A percentile compares a stretch with the other conserved stretches of the same genome.
Evolutionary conservation across 2,329 filamentous ascomycete species (phyloP).

Genomic region (Hyphodiscus sp.): DNA sequence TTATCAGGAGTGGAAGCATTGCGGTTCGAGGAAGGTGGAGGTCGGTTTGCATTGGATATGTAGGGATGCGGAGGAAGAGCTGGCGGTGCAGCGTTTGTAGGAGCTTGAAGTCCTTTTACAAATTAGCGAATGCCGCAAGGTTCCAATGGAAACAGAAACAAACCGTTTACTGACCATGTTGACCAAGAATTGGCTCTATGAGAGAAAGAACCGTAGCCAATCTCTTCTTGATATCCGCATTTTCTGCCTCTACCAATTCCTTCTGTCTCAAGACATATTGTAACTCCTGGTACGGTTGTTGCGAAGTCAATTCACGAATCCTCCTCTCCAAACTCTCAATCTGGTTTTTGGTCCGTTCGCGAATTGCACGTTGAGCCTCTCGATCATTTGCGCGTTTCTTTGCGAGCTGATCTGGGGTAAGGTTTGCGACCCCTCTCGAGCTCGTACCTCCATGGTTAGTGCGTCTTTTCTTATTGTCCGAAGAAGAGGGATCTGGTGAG

Average conservation of each 20-base stretch:
- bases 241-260: conserved; percentile 71
- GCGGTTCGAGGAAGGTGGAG: conserved; percentile 26
- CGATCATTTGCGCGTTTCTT: conserved; percentile 89
- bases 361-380: conserved; percentile 80
- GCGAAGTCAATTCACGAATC: conserved; percentile 66
- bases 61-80: conserved; percentile 17
- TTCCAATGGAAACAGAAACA: background rate
- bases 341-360: conserved; percentile 76
- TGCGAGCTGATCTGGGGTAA: conserved; percentile 81
- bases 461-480: conserved; percentile 31
- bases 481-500: conserved; percentile 7
- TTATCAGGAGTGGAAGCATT: conserved; percentile 36
- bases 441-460: conserved; percentile 41
- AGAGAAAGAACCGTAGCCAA: conserved; percentile 59
- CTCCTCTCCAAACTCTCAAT: conserved; percentile 59
- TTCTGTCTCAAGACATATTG: conserved; percentile 70
- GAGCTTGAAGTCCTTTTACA: conserved; percentile 13
- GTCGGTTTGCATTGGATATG: conserved; percentile 24
- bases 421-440: conserved; percentile 72
- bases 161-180: conserved; percentile 23
- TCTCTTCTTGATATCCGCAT: conserved; percentile 67
- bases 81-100: conserved; percentile 16
- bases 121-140: background rate
- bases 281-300: conserved; percentile 78
- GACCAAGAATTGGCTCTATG: conserved; percentile 50